phyloP scores from a whole-genome alignment of 371 early-diverging fungal genomes.

The Mortierella sp. region DNA sequence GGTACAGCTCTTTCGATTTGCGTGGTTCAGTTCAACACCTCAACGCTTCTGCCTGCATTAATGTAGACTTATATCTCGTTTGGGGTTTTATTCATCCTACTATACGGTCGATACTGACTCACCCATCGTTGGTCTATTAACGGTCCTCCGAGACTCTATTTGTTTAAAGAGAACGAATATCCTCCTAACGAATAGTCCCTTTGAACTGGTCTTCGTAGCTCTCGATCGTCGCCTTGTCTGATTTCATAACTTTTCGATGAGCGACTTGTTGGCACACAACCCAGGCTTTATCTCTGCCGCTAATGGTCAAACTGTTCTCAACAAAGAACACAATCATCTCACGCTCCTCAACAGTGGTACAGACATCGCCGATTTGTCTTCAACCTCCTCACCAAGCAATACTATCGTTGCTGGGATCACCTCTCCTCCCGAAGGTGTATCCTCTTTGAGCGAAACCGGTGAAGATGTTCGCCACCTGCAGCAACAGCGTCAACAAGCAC shows the following conservation, averaged over 20 bases:
- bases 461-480: conserved; percentile 18
- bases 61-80: too few relatives aligned
- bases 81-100: too few relatives aligned
- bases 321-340: conserved; percentile 7
- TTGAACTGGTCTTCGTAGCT: not conserved
- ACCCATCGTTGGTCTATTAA: too few relatives aligned
- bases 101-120: too few relatives aligned
- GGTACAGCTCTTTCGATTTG: too few relatives aligned
- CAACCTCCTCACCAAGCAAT: not conserved
- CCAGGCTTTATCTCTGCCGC: conserved; percentile 19
- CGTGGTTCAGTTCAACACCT: too few relatives aligned
- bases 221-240: not conserved
- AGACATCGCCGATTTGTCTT: conserved; percentile 12
- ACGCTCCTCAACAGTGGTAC: conserved; percentile 4
- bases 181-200: not conserved
- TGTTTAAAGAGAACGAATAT: too few relatives aligned
- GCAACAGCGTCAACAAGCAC: conserved; percentile 15
- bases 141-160: too few relatives aligned
- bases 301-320: conserved; percentile 15
- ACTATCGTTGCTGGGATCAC: not conserved
- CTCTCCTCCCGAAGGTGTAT: conserved; percentile 4
- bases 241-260: conserved; percentile 14
- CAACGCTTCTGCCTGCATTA: too few relatives aligned
- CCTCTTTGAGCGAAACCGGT: not conserved
- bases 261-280: conserved; percentile 9